Evolutionary conservation across 352 stramenopile species (phyloP).

Genomic region (Phytophthora ohioensis): DNA sequence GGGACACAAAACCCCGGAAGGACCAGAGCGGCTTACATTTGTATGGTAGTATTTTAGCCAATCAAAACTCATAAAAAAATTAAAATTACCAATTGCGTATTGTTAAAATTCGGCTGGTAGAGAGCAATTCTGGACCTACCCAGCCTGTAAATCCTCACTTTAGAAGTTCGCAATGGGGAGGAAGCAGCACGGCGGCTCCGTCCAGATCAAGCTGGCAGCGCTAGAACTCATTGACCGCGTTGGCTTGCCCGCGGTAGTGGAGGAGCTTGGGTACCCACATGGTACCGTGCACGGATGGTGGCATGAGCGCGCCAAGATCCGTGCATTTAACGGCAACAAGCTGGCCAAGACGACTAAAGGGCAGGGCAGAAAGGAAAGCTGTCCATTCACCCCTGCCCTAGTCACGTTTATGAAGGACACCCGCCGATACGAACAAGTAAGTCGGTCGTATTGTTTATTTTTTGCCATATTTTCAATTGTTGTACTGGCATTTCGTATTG

Average conservation of each 20-base stretch:
- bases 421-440: neutral
- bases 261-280: neutral
- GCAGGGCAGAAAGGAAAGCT: too few species aligned
- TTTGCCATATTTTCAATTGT: neutral
- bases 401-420: too few species aligned
- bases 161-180: neutral
- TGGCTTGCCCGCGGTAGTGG: neutral
- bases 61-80: neutral
- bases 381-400: too few species aligned
- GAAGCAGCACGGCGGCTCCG: neutral
- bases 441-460: neutral
- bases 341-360: neutral
- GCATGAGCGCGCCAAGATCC: neutral
- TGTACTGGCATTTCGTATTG: neutral
- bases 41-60: neutral
- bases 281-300: neutral
- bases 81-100: neutral
- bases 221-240: neutral
- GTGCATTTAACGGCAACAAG: neutral
- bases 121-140: neutral
- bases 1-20: slow-evolving; percentile 1
- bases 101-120: slow-evolving; percentile 1
- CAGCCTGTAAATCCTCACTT: neutral
- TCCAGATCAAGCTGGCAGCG: neutral
- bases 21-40: neutral